These are phyloP conservation scores for Trypanosoma vivax DNA, from an alignment of 208 protist genomes.

Conservation along the genomic window DNA sequence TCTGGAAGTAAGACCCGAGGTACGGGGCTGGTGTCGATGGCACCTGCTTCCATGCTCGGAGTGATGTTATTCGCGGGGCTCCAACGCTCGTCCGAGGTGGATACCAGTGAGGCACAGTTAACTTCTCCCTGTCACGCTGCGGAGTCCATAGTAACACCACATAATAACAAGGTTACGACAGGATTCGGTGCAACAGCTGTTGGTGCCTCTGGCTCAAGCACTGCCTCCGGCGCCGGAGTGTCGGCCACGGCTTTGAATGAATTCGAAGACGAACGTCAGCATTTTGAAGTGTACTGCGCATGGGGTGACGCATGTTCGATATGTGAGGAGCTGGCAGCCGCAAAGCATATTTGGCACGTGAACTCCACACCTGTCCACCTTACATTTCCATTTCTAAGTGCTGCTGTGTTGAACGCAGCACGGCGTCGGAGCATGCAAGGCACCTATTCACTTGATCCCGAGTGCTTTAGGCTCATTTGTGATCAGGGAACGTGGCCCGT, in stretches of 20 bases:
- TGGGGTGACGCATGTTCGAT: conserved; percentile 73
- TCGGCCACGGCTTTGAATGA: background rate
- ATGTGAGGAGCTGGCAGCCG: conserved; percentile 52
- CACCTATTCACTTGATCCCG: conserved; percentile 7
- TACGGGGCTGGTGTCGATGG: no score
- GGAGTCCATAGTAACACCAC: no score
- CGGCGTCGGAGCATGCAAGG: conserved; percentile 5
- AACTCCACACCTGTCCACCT: conserved; percentile 22
- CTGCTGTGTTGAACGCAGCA: conserved; percentile 24
- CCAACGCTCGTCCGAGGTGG: no score
- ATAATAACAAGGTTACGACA: no score
- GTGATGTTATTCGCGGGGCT: no score
- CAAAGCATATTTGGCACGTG: conserved; percentile 43
- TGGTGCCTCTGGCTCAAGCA: no score
- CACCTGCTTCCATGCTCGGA: no score
- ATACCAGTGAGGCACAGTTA: no score
- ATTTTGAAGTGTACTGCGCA: conserved; percentile 45
- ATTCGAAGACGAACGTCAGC: background rate
- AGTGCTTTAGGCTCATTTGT: conserved; percentile 17
- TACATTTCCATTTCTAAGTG: conserved; percentile 50
- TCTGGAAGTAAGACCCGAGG: background rate
- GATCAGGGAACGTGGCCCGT: conserved; percentile 61
- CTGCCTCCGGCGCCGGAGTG: no score
- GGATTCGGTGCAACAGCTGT: no score
- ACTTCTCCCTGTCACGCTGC: no score